Conservation (phyloP, 2,329 filamentous ascomycete genomes). For the Ascochyta viciae-villosae region DNA sequence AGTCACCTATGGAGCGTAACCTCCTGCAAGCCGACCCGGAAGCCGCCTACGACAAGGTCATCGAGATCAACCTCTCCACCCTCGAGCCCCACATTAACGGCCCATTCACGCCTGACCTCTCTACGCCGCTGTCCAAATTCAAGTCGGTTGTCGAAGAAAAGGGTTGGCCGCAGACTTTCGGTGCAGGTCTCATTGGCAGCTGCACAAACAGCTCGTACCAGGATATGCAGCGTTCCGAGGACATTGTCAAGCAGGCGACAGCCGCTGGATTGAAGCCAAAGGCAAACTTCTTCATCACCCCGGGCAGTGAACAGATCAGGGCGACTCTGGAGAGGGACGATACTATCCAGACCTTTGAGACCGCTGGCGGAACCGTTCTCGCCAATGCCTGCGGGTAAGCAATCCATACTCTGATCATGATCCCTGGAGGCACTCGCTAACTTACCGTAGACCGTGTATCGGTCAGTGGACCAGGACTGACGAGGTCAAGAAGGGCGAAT, state of each 20-base stretch:
- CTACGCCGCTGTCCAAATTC: slow-evolving; percentile 90
- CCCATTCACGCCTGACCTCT: slow-evolving; percentile 93
- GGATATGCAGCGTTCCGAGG: slow-evolving; percentile 95
- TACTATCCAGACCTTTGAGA: slow-evolving; percentile 83
- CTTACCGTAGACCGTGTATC: slow-evolving; percentile 73
- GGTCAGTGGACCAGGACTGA: slow-evolving; percentile 94
- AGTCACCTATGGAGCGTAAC: slow-evolving; percentile 64
- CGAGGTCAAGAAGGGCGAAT: slow-evolving; percentile 79
- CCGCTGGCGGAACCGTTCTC: slow-evolving; percentile 85
- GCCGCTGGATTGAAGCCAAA: slow-evolving; percentile 89
- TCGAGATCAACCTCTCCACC: slow-evolving; percentile 87
- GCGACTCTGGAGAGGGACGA: slow-evolving; percentile 90
- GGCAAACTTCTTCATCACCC: slow-evolving; percentile 93
- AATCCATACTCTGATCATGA: background rate
- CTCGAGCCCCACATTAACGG: slow-evolving; percentile 98
- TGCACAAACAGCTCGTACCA: slow-evolving; percentile 99
- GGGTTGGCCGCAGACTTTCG: slow-evolving; percentile 88
- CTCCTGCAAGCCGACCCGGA: slow-evolving; percentile 79
- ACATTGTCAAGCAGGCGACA: slow-evolving; percentile 88
- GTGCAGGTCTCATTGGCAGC: slow-evolving; percentile 92
- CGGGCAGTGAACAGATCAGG: slow-evolving; percentile 94
- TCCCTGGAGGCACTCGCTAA: slow-evolving; percentile 13
- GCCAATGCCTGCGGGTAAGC: slow-evolving; percentile 82
- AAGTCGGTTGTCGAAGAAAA: slow-evolving; percentile 83
- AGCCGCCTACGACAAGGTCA: slow-evolving; percentile 87